Evolutionary conservation across 495 filamentous ascomycete genomes (phyloP).

Genomic region (Penicillium macrosclerotiorum): DNA sequence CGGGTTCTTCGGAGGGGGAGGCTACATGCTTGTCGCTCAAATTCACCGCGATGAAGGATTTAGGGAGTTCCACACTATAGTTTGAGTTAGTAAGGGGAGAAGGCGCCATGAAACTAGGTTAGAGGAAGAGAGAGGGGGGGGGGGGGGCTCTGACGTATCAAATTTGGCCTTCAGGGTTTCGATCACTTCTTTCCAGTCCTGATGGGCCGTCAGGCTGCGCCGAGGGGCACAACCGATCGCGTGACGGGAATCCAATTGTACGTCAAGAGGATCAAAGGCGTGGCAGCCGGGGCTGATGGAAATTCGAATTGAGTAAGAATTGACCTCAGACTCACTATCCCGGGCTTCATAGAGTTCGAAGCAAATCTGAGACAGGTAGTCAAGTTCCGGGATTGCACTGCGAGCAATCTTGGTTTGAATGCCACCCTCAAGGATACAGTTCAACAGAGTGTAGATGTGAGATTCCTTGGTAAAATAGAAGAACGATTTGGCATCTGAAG

Average conservation of each 20-base stretch:
- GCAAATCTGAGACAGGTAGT: conserved; percentile 96
- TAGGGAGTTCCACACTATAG: conserved; percentile 84
- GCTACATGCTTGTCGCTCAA: conserved; percentile 28
- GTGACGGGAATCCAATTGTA: conserved; percentile 92
- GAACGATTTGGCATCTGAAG: conserved; percentile 87
- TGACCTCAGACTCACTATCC: conserved; percentile 67
- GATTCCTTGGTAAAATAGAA: conserved; percentile 99
- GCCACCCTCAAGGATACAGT: conserved; percentile 96
- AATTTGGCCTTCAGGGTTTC: conserved; percentile 94
- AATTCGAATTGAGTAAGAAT: conserved; percentile 93
- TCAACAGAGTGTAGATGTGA: conserved; percentile 96
- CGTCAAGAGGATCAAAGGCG: conserved; percentile 90
- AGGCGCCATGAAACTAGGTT: no score
- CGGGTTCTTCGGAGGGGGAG: conserved; percentile 8
- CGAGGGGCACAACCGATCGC: conserved; percentile 89
- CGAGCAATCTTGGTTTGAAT: conserved; percentile 90
- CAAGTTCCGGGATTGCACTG: conserved; percentile 90
- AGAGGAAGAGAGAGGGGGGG: no score
- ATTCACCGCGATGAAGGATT: conserved; percentile 70
- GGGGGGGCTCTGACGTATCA: conserved; percentile 65
- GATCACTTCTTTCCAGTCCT: conserved; percentile 92
- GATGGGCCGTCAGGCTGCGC: conserved; percentile 85
- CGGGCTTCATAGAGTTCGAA: conserved; percentile 97
- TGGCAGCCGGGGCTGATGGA: conserved; percentile 95
- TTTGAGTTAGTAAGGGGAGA: conserved; percentile 2